Conservation (phyloP, 169 alveolate genomes). For the Cryptosporidium parvum region DNA sequence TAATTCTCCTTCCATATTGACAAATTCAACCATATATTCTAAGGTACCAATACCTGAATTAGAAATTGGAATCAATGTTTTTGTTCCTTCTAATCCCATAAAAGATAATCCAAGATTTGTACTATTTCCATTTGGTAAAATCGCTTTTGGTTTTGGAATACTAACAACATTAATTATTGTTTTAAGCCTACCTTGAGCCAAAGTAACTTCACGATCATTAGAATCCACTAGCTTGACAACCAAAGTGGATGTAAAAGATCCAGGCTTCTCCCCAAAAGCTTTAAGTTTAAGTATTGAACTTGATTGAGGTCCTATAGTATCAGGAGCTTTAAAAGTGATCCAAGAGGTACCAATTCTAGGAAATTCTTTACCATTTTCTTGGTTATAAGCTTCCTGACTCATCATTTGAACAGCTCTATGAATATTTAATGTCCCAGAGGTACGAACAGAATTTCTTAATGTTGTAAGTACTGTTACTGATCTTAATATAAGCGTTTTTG, state of each 20-base stretch:
- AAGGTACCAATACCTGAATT: slow-evolving; percentile 67
- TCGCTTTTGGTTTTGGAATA: slow-evolving; percentile 60
- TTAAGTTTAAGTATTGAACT: slow-evolving; percentile 25
- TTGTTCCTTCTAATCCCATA: slow-evolving; percentile 58
- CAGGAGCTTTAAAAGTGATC: slow-evolving; percentile 41
- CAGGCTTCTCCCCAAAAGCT: slow-evolving; percentile 68
- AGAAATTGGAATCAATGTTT: slow-evolving; percentile 34
- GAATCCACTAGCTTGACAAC: slow-evolving; percentile 36
- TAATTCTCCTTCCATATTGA: slow-evolving; percentile 23
- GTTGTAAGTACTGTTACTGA: slow-evolving; percentile 46
- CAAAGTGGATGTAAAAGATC: slow-evolving; percentile 37
- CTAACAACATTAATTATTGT: slow-evolving; percentile 49
- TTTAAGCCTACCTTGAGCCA: slow-evolving; percentile 45
- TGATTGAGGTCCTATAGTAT: slow-evolving; percentile 59
- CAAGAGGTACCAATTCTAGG: slow-evolving; percentile 18
- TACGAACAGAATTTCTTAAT: slow-evolving; percentile 41
- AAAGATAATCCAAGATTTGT: slow-evolving; percentile 64
- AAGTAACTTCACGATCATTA: slow-evolving; percentile 27
- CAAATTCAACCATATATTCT: slow-evolving; percentile 69
- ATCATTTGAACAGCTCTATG: slow-evolving; percentile 67
- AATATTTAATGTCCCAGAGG: slow-evolving; percentile 65
- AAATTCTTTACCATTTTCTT: neutral
- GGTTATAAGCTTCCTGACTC: slow-evolving; percentile 51
- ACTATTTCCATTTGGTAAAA: slow-evolving; percentile 69
- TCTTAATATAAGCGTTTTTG: slow-evolving; percentile 30